phyloP scores from a whole-genome alignment of 164 flowering plant species.

The Annona squamosa region DNA sequence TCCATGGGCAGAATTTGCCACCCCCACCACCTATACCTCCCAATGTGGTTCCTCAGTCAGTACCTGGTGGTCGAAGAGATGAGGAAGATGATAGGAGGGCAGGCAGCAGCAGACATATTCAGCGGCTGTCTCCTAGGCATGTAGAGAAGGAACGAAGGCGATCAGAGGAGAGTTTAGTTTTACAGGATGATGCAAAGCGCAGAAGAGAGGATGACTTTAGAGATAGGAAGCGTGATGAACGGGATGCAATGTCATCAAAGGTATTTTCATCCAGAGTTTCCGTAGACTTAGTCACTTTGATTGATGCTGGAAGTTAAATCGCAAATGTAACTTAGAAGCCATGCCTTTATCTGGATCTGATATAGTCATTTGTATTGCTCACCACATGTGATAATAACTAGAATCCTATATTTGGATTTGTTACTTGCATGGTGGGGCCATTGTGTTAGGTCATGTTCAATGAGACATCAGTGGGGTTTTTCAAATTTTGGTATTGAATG shows the following conservation, averaged over 20 bases:
- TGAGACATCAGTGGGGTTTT: no score
- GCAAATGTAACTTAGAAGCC: not conserved
- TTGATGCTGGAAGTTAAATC: not conserved
- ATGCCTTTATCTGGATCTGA: not conserved
- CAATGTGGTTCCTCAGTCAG: slow-evolving; percentile 74
- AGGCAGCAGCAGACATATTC: slow-evolving; percentile 59
- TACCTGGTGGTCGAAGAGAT: slow-evolving; percentile 60
- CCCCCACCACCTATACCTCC: slow-evolving; percentile 96
- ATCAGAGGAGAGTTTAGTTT: slow-evolving; percentile 68
- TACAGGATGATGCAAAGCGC: slow-evolving; percentile 77
- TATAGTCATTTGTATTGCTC: not conserved
- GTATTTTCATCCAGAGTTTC: slow-evolving; percentile 25
- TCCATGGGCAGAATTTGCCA: slow-evolving; percentile 85
- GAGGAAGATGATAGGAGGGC: slow-evolving; percentile 83
- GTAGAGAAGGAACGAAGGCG: slow-evolving; percentile 88
- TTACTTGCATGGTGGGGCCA: not conserved
- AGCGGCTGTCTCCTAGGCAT: slow-evolving; percentile 87
- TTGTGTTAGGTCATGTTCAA: not conserved
- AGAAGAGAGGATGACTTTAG: slow-evolving; percentile 87
- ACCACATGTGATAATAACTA: not conserved
- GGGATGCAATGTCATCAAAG: slow-evolving; percentile 58
- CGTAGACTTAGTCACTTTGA: not conserved
- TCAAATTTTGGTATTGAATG: not conserved
- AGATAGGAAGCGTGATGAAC: slow-evolving; percentile 88
- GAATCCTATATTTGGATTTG: not conserved